Evolutionary conservation across 768 basidiomycete species (phyloP).

Genomic region (Cantharellus cinnabarinus): DNA sequence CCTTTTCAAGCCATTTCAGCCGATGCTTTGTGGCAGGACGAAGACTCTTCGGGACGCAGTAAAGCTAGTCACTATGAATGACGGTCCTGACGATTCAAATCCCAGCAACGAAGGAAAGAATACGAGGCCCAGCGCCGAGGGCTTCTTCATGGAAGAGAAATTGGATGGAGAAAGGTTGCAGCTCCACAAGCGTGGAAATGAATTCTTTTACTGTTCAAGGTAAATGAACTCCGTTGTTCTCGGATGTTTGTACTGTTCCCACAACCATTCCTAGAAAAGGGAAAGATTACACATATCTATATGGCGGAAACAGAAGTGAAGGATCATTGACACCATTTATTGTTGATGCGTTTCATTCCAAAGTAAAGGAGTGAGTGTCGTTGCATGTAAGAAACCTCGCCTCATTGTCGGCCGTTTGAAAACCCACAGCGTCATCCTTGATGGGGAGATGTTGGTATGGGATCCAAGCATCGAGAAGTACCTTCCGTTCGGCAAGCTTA

Average conservation of each 20-base stretch:
- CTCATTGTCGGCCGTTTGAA: conserved; percentile 4
- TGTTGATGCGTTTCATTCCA: conserved; percentile 47
- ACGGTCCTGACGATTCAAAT: conserved; percentile 9
- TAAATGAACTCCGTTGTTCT: conserved; percentile 16
- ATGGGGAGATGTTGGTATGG: conserved; percentile 98
- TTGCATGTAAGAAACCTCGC: background rate
- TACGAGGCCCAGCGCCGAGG: background rate
- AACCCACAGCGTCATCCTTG: conserved; percentile 57
- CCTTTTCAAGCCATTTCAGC: conserved; percentile 71
- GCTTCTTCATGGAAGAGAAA: conserved; percentile 89
- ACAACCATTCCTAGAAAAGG: conserved; percentile 28
- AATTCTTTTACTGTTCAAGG: conserved; percentile 88
- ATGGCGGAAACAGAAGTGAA: conserved; percentile 61
- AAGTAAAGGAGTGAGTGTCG: conserved; percentile 58
- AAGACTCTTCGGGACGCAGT: conserved; percentile 66
- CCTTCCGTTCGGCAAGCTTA: conserved; percentile 81
- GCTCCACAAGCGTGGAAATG: conserved; percentile 75
- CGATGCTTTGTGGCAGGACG: conserved; percentile 85
- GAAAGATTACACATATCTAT: conserved; percentile 79
- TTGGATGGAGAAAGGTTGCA: conserved; percentile 95
- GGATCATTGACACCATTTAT: conserved; percentile 85
- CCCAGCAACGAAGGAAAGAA: background rate
- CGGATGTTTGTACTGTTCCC: background rate
- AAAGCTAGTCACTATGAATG: conserved; percentile 55
- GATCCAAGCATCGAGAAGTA: conserved; percentile 78